Percentiles rank a stretch among this genome's conserved stretches.
These are phyloP conservation scores for Arabidopsis arenosa DNA, from an alignment of 345 rosid species.

Conservation along the genomic window DNA sequence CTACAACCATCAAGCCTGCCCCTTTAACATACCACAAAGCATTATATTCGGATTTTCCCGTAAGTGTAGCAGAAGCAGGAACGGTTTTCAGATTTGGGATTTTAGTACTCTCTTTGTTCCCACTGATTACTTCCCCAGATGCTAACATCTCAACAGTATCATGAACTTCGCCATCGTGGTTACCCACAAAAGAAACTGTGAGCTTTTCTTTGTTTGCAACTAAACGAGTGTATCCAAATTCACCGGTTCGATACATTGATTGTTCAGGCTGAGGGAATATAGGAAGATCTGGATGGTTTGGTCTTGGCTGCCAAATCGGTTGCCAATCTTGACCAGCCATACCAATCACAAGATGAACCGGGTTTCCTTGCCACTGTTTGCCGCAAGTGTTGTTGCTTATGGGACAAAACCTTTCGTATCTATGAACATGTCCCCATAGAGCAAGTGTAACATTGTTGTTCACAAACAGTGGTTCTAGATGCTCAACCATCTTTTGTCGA, in stretches of 20 bases:
- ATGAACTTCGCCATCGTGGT: conserved; percentile 90
- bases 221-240: conserved; percentile 89
- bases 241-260: conserved; percentile 86
- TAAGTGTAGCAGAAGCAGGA: conserved; percentile 29
- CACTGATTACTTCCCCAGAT: conserved; percentile 67
- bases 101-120: conserved; percentile 38
- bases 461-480: conserved; percentile 82
- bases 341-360: conserved; percentile 93
- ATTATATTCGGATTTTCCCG: conserved; percentile 38
- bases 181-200: conserved; percentile 75
- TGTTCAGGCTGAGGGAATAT: conserved; percentile 77
- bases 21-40: conserved; percentile 62
- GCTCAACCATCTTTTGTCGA: conserved; percentile 66
- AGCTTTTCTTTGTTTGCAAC: conserved; percentile 83
- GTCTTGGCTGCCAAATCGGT: conserved; percentile 83
- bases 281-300: conserved; percentile 67
- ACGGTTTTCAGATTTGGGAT: neutral
- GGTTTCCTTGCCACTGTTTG: conserved; percentile 63
- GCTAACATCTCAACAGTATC: conserved; percentile 79
- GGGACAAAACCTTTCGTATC: conserved; percentile 96
- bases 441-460: conserved; percentile 77
- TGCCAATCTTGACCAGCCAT: conserved; percentile 99
- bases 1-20: conserved; percentile 67
- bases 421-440: conserved; percentile 95
- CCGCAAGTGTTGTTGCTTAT: conserved; percentile 77